Conservation (phyloP, 2,329 filamentous ascomycete genomes). For the Diaporthe citriasiana region DNA sequence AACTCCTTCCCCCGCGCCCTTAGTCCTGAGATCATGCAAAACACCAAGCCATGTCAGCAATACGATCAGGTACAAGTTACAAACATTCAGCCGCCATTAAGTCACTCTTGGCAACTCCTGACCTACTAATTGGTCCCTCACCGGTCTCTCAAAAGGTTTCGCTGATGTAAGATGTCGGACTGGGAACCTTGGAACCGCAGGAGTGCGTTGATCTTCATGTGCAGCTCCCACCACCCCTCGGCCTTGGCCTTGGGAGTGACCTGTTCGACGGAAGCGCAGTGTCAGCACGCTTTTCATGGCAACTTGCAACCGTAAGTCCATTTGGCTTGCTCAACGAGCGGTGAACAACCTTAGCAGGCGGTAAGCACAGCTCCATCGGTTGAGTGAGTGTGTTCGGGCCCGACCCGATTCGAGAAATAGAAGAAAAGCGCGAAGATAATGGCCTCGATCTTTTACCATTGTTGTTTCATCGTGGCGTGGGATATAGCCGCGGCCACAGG, state of each 20-base stretch:
- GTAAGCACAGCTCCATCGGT: neutral
- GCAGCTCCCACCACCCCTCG: neutral
- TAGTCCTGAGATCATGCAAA: neutral
- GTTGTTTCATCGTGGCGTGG: constrained; percentile 12
- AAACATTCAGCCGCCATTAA: neutral
- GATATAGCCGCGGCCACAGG: neutral
- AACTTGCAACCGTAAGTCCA: neutral
- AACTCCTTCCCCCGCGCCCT: neutral
- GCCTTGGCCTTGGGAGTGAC: neutral
- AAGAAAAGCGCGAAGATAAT: neutral
- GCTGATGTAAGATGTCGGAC: constrained; percentile 16
- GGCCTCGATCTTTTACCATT: neutral
- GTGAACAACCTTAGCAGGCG: constrained; percentile 3
- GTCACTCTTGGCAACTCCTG: neutral
- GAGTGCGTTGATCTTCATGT: neutral
- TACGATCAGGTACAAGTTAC: constrained; percentile 11
- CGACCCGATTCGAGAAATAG: constrained; percentile 14
- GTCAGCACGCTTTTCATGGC: constrained; percentile 11
- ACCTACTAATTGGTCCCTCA: neutral
- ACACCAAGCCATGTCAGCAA: neutral
- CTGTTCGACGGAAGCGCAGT: neutral
- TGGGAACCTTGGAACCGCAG: constrained; percentile 5
- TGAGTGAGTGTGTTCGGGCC: neutral
- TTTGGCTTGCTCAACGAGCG: neutral
- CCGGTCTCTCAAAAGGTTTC: neutral